Evolutionary conservation across 768 basidiomycete species (phyloP).

Genomic region (Leccinum obscurum): DNA sequence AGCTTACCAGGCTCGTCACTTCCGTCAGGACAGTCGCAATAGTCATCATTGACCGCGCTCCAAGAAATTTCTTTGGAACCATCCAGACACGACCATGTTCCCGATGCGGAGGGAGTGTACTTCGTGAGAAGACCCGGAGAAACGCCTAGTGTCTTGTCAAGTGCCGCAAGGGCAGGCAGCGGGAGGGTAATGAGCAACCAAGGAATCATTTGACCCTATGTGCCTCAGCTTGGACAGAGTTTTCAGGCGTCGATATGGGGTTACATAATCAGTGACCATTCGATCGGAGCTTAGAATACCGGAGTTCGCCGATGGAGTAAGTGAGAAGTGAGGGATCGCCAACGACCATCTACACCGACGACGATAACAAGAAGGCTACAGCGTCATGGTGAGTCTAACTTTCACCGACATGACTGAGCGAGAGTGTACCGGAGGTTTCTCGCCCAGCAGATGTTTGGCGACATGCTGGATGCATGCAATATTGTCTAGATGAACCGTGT

Average conservation of each 20-base stretch:
- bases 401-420: background rate
- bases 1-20: conserved; percentile 86
- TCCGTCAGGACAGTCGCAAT: conserved; percentile 93
- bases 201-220: conserved; percentile 41
- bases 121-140: conserved; percentile 51
- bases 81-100: conserved; percentile 79
- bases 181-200: conserved; percentile 47
- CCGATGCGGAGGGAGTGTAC: conserved; percentile 52
- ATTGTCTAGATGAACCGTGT: conserved; percentile 19
- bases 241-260: background rate
- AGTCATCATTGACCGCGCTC: conserved; percentile 89
- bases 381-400: conserved; percentile 32
- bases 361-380: conserved; percentile 24
- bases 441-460: conserved; percentile 5
- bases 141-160: conserved; percentile 59
- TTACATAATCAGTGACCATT: conserved; percentile 25
- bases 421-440: background rate
- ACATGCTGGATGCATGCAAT: conserved; percentile 25
- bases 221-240: background rate
- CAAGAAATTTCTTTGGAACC: conserved; percentile 77
- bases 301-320: conserved; percentile 22
- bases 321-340: background rate
- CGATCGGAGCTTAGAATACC: conserved; percentile 22
- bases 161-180: conserved; percentile 39
- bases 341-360: conserved; percentile 26